These are phyloP conservation scores for Poronia punctata DNA, from an alignment of 495 filamentous ascomycete species.

Conservation along the genomic window DNA sequence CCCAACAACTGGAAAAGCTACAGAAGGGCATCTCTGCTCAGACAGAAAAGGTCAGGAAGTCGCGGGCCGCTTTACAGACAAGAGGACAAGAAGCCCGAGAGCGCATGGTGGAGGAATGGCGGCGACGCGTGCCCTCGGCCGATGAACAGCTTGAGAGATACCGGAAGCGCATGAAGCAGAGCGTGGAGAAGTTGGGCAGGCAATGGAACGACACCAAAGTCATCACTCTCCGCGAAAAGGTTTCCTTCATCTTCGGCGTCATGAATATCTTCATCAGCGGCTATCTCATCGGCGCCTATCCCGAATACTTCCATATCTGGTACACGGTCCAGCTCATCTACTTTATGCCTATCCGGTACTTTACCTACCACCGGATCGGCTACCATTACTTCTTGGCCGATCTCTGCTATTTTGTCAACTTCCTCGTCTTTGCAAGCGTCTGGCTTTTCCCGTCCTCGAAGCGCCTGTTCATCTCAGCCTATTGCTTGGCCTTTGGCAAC, in stretches of 20 bases:
- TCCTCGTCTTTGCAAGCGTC: slow-evolving; percentile 71
- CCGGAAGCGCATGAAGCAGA: slow-evolving; percentile 72
- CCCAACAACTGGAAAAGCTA: slow-evolving; percentile 80
- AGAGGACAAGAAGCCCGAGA: slow-evolving; percentile 47
- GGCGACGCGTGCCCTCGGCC: slow-evolving; percentile 68
- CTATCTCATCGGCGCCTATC: slow-evolving; percentile 80
- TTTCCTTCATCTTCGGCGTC: slow-evolving; percentile 91
- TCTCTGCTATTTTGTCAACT: slow-evolving; percentile 96
- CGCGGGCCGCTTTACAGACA: slow-evolving; percentile 63
- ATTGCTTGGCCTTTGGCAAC: slow-evolving; percentile 88
- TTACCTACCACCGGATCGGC: slow-evolving; percentile 79
- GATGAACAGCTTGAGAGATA: slow-evolving; percentile 94
- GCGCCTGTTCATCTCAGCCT: slow-evolving; percentile 86
- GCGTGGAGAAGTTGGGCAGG: slow-evolving; percentile 77
- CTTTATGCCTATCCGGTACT: slow-evolving; percentile 94
- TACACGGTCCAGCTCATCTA: slow-evolving; percentile 79
- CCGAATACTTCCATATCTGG: slow-evolving; percentile 86
- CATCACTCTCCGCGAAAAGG: slow-evolving; percentile 86
- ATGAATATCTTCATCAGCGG: slow-evolving; percentile 96
- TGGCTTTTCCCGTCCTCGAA: slow-evolving; percentile 91
- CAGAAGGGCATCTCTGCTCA: slow-evolving; percentile 73
- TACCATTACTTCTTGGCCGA: slow-evolving; percentile 98
- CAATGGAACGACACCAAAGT: slow-evolving; percentile 84
- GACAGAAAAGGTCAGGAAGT: slow-evolving; percentile 74
- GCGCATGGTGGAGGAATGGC: slow-evolving; percentile 81